Evolutionary conservation across 305 asterid genomes (phyloP).

Genomic region (Coffea humblotiana): DNA sequence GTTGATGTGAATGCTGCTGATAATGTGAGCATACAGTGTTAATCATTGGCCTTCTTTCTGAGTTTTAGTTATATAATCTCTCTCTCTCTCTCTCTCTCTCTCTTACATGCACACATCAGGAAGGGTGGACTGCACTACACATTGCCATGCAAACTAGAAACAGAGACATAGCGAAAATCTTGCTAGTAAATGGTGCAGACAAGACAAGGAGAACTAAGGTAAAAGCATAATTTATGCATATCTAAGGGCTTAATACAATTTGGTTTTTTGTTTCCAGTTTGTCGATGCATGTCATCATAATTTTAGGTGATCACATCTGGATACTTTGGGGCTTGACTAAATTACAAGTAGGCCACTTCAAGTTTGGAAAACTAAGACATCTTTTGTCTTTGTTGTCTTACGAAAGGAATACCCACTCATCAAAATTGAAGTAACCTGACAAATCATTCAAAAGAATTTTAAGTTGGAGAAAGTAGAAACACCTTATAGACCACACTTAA

Average conservation of each 20-base stretch:
- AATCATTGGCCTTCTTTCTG: neutral
- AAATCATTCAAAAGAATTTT: neutral
- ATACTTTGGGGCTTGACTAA: neutral
- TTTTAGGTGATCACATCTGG: neutral
- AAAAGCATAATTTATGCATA: constrained; percentile 1
- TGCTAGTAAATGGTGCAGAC: constrained; percentile 85
- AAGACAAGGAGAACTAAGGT: constrained; percentile 71
- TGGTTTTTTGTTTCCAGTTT: neutral
- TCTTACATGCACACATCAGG: constrained; percentile 34
- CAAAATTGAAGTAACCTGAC: neutral
- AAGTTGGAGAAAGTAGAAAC: neutral
- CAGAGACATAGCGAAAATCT: constrained; percentile 64
- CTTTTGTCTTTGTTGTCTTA: neutral
- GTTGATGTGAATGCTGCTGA: constrained; percentile 84
- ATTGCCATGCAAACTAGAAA: constrained; percentile 89
- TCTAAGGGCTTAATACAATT: neutral
- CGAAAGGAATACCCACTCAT: neutral
- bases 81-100: neutral
- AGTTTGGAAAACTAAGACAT: neutral
- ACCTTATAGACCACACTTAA: neutral
- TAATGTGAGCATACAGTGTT: constrained; percentile 47
- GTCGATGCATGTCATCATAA: neutral
- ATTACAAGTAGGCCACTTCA: neutral
- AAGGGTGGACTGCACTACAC: constrained; percentile 94
- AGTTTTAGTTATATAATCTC: neutral